Evolutionary conservation across 176 grass and related monocot species (phyloP), one percentile per base, ranked within the genome.

Genomic region (Carex cristatella): DNA sequence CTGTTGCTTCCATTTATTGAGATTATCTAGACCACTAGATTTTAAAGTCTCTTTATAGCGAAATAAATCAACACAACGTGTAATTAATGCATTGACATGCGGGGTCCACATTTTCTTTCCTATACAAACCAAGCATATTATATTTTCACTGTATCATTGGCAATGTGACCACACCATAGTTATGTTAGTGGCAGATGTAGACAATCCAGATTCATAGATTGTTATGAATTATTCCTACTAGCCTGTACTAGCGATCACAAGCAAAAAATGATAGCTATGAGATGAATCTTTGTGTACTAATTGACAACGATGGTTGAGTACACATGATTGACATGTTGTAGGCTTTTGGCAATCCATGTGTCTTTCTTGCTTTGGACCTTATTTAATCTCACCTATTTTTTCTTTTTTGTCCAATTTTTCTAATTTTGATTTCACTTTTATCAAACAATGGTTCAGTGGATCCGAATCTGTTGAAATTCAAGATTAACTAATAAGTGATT

Each of bases 241-340:
- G 70, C n/a, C 11, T 51, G 18, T n/a, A 46, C 37, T 71, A 46
- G 35, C 37, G 23, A 4, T 81, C 79, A 61, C 37, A 63, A 42
- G 55, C 15, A 81, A 64, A 61, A 23, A 23, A 23, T 23, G 23
- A 23, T 23, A 23, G 23, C 23, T 23, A 23, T 35, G 33, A 35
- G 33, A 35, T 35, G 33, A 35, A 40, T 44, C 46, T 10, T 42
- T 35, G 49, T 30, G 23, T 70, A 27, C 23, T 65, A 82, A 82
- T 53, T 48, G 80, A 67, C 19, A 51, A 5, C 19, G 61, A 67
- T 82, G 37, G 80, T 54, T 40, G 40, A 44, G 59, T 8, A 51
- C 59, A 68, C 80, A 83, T 83, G 80, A 83, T 83, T 83, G 80
- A 42, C 62, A 83, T 65, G 32, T 80, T 37, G 8, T 80, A 60